Conservation (phyloP, 139 green algal genomes). For the Pseudopediastrum boryanum region DNA sequence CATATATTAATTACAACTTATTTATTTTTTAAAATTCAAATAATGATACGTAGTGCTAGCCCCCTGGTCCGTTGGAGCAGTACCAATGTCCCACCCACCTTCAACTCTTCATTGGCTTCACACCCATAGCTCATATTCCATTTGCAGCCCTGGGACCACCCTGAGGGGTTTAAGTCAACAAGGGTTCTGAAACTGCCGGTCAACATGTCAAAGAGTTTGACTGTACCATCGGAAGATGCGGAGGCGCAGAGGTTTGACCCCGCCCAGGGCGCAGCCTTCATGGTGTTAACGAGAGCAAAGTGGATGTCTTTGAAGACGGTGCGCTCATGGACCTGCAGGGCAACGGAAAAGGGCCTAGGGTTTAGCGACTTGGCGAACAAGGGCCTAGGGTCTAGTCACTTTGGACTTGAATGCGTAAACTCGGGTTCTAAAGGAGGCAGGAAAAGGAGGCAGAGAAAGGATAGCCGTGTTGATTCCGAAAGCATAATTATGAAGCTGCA, state of each 20-base stretch:
- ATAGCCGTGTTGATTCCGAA: too few species aligned
- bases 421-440: neutral
- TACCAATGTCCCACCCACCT: constrained; percentile 3
- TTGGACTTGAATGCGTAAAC: neutral
- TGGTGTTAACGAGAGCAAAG: constrained; percentile 63
- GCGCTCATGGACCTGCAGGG: constrained; percentile 71
- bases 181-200: constrained; percentile 57
- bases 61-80: too few species aligned
- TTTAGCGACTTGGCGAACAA: neutral
- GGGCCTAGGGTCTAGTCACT: neutral
- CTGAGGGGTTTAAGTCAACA: constrained; percentile 79
- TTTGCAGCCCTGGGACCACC: constrained; percentile 49
- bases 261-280: constrained; percentile 54
- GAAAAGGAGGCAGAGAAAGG: too few species aligned
- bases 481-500: too few species aligned
- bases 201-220: constrained; percentile 80
- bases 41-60: too few species aligned
- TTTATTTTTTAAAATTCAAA: too few species aligned
- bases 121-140: constrained; percentile 74
- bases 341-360: neutral
- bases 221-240: constrained; percentile 71
- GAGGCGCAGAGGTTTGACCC: constrained; percentile 41
- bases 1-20: too few species aligned
- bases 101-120: constrained; percentile 42
- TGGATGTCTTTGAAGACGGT: constrained; percentile 74